Base-by-base conservation (phyloP, 2,329 filamentous ascomycete species). In the Achaetomium macrosporum region DNA sequence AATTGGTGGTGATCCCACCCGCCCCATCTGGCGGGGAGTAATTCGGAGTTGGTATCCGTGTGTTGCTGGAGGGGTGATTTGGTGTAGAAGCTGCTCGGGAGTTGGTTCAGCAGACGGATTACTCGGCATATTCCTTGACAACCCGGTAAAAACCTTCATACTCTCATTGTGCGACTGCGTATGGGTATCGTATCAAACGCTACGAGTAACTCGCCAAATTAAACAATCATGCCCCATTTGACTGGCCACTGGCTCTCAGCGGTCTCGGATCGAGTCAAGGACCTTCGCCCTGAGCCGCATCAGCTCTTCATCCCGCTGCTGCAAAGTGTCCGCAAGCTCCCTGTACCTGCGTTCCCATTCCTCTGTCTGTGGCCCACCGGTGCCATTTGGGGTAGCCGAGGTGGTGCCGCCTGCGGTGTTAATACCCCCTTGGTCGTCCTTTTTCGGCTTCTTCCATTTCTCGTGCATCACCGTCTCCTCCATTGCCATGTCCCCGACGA, bases 321-420 rank as follows among this genome's bases (percentile, higher is more conserved):
- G 76, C 61, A 87, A 75, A 56, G 77, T 75, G 40, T 77, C 76
- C 62, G 85, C 76, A 59, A 87, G 71, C 50, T 81, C 76, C 41
- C 69, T 70, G 58, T 83, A 83, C 55, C 73, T 78, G 44, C 66
- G 66, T 63, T 78, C 74, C 79, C 79, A 80, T 12, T 57, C 10
- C 3, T 69, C 69, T 3, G 13, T 2, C 5, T 54, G 50, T 5
- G 37, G 13, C 7, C 11, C 40, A 33, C 15, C 37, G 15, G 31
- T 4, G 3, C 42, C 47, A 6, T 43, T 53, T 3, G 35, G 29
- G 2, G 33, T 12, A 8, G 30, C 19, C 20, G 36, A 25, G 5
- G 25, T 16, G 15, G 13, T 10, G 16, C 3, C 4, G 17, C 20
- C 40, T 39, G 12, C 40, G 33, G 16, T 31, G n/a, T 12, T 30